A percentile compares a stretch with the other conserved stretches of the same genome.
These are phyloP conservation scores for Erodium texanum DNA, from an alignment of 441 rosid species.

Conservation along the genomic window DNA sequence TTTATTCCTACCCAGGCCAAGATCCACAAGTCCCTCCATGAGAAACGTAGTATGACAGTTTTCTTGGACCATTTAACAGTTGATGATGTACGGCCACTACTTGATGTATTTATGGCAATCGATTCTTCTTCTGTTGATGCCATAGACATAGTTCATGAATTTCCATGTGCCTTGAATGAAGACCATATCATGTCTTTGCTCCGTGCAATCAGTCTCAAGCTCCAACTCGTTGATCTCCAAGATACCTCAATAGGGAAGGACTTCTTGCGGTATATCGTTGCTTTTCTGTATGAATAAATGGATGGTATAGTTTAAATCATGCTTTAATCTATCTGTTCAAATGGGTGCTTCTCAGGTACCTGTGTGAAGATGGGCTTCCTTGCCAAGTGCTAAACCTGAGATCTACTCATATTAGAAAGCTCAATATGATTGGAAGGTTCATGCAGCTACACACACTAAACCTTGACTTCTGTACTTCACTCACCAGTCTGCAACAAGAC, in stretches of 20 bases:
- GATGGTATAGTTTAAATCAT: not conserved
- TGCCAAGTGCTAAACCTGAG: conserved; percentile 33
- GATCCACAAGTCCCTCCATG: conserved; percentile 22
- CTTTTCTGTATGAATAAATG: not conserved
- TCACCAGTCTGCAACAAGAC: conserved; percentile 38
- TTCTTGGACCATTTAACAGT: conserved; percentile 32
- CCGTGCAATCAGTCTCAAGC: conserved; percentile 30
- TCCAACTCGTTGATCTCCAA: conserved; percentile 31
- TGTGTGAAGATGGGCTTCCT: conserved; percentile 31
- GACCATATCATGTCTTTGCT: conserved; percentile 32
- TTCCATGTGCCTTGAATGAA: conserved; percentile 25
- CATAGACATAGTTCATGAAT: conserved; percentile 27
- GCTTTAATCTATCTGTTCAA: conserved; percentile 10
- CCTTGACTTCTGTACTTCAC: conserved; percentile 42
- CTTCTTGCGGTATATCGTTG: conserved; percentile 25
- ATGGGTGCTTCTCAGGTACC: conserved; percentile 27
- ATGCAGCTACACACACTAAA: conserved; percentile 33
- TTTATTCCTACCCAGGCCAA: conserved; percentile 27
- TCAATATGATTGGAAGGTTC: conserved; percentile 41
- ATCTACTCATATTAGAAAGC: conserved; percentile 27
- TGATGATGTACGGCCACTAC: conserved; percentile 30
- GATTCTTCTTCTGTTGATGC: conserved; percentile 29
- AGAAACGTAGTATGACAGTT: conserved; percentile 29
- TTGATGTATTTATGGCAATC: conserved; percentile 26
- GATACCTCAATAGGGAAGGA: conserved; percentile 26